Evolutionary conservation across 306 rosid species (phyloP).

Genomic region (Gastrolobium bilobum): DNA sequence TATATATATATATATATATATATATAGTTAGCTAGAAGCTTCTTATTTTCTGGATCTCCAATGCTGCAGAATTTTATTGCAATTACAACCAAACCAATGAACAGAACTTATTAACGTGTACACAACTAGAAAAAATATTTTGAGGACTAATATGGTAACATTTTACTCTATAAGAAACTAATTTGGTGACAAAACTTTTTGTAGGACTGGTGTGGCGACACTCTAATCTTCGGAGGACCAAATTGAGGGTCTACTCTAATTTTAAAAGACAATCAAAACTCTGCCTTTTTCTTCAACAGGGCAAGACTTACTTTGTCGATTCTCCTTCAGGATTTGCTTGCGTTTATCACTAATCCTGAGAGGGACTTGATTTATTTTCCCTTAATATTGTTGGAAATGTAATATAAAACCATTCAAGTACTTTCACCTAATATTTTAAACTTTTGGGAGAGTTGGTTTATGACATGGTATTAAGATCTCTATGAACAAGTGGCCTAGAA

Average conservation of each 20-base stretch:
- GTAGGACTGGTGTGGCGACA: no score
- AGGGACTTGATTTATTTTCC: background rate
- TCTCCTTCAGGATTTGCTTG: background rate
- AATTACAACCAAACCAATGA: constrained; percentile 18
- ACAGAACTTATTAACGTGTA: constrained; percentile 14
- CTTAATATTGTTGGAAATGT: no score
- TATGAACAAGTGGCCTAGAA: no score
- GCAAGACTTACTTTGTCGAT: background rate
- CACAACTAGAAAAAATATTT: no score
- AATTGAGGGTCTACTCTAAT: background rate
- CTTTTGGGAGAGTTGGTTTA: no score
- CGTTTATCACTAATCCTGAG: background rate
- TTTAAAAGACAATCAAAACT: background rate
- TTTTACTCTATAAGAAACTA: background rate
- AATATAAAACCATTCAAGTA: no score
- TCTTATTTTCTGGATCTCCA: background rate
- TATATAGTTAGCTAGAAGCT: no score
- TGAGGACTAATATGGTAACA: no score
- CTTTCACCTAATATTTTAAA: no score
- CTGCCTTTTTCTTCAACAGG: background rate
- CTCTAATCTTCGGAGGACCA: background rate
- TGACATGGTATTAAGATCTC: no score
- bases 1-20: no score
- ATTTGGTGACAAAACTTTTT: background rate
- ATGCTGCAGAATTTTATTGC: constrained; percentile 16